Percentiles rank a stretch among this genome's conserved stretches.
Conservation (phyloP, 2,329 filamentous ascomycete genomes). For the Stemphylium lycopersici region DNA sequence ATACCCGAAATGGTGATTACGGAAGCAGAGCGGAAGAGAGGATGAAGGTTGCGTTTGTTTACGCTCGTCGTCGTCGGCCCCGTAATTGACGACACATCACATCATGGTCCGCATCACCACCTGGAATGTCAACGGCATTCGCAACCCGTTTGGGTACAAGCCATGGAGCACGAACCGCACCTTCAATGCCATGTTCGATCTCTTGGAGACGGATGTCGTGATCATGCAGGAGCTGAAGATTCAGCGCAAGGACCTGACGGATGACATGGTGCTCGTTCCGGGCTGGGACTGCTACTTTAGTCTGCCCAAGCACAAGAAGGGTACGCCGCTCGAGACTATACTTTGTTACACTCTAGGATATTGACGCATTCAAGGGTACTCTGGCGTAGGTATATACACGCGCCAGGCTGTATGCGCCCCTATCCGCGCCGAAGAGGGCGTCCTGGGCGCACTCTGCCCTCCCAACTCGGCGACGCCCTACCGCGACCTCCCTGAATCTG, state of each 20-base stretch:
- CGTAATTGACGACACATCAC: background rate
- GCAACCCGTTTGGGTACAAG: constrained; percentile 60
- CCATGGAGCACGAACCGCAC: constrained; percentile 57
- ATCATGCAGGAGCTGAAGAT: constrained; percentile 97
- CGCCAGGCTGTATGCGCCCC: constrained; percentile 84
- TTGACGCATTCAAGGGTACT: constrained; percentile 71
- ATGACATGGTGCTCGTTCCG: constrained; percentile 94
- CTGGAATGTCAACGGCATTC: constrained; percentile 62
- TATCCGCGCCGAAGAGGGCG: constrained; percentile 90
- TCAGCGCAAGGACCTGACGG: constrained; percentile 85
- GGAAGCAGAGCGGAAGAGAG: background rate
- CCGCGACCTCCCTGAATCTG: constrained; percentile 72
- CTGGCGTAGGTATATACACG: constrained; percentile 93
- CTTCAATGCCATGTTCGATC: constrained; percentile 83
- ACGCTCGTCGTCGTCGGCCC: constrained; percentile 12
- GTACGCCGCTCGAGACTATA: constrained; percentile 50
- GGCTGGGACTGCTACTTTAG: constrained; percentile 98
- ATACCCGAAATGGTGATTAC: background rate
- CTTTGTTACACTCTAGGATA: constrained; percentile 7
- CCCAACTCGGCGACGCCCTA: constrained; percentile 75
- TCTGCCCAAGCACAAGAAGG: constrained; percentile 91
- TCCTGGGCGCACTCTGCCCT: constrained; percentile 78
- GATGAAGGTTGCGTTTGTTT: constrained; percentile 10
- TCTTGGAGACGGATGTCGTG: constrained; percentile 88
- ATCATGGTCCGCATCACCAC: constrained; percentile 77